Conservation (phyloP, 768 basidiomycete genomes). For the Tricholoma sp. region DNA sequence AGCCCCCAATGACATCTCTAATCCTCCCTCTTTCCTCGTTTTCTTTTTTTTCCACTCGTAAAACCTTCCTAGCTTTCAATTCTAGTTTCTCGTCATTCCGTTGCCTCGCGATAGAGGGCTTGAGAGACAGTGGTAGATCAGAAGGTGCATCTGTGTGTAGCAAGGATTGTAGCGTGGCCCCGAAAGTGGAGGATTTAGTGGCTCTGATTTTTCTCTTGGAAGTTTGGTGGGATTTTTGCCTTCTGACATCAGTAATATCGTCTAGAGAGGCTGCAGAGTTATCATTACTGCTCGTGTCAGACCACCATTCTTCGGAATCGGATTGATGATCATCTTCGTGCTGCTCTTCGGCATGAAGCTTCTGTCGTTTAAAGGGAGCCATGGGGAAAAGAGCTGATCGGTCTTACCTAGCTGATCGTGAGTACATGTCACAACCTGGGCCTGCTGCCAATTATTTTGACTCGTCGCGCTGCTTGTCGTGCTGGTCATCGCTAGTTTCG, state of each 20-base stretch:
- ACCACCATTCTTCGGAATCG: conserved; percentile 14
- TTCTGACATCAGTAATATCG: conserved; percentile 53
- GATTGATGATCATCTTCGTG: conserved; percentile 15
- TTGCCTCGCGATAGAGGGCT: conserved; percentile 64
- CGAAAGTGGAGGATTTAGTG: conserved; percentile 69
- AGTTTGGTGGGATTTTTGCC: conserved; percentile 71
- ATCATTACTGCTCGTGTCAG: conserved; percentile 2
- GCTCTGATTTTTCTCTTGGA: conserved; percentile 81
- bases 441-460: too few species aligned
- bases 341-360: conserved; percentile 29
- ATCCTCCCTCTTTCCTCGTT: conserved; percentile 67
- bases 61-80: conserved; percentile 60
- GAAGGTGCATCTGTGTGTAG: conserved; percentile 70
- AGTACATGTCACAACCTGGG: background rate
- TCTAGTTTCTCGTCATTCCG: conserved; percentile 76
- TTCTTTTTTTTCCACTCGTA: conserved; percentile 68
- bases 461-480: too few species aligned
- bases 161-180: conserved; percentile 66
- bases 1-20: conserved; percentile 76
- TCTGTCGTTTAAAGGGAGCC: conserved; percentile 51
- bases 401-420: background rate
- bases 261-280: conserved; percentile 31
- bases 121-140: conserved; percentile 68
- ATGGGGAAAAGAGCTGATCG: conserved; percentile 22
- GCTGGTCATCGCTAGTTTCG: background rate